These are phyloP conservation scores for Citrullus colocynthis DNA, from an alignment of 306 rosid species.

Conservation along the genomic window DNA sequence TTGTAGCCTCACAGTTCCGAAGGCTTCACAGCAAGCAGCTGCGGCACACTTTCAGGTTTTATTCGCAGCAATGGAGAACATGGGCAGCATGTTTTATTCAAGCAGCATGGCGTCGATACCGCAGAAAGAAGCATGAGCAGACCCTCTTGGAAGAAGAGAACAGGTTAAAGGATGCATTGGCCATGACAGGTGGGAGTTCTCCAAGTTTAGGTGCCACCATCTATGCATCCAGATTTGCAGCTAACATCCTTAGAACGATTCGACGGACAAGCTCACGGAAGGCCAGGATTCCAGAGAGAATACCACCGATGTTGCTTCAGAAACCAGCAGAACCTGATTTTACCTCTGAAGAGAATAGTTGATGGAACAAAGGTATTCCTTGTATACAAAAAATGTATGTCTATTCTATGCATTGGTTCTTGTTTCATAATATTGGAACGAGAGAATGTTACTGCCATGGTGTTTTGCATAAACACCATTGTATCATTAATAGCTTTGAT, in stretches of 20 bases:
- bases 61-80: constrained; percentile 13
- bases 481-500: not conserved
- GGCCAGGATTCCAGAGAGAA: constrained; percentile 3
- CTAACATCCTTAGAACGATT: constrained; percentile 2
- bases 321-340: constrained; percentile 12
- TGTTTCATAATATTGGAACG: not conserved
- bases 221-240: constrained; percentile 13
- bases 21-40: constrained; percentile 10
- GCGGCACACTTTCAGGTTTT: constrained; percentile 9
- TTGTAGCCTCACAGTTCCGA: constrained; percentile 7
- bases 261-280: constrained; percentile 5
- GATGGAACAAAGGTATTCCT: not conserved
- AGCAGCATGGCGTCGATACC: constrained; percentile 12
- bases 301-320: constrained; percentile 13
- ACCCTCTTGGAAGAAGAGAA: constrained; percentile 10
- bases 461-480: not conserved
- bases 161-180: constrained; percentile 11
- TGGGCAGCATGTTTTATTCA: constrained; percentile 14
- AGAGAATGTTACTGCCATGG: not conserved
- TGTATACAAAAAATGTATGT: not conserved
- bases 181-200: constrained; percentile 8
- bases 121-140: constrained; percentile 8
- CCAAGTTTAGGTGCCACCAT: constrained; percentile 17
- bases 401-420: not conserved
- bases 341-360: constrained; percentile 7